Evolutionary conservation across 805 yeast species (phyloP), one percentile per base, ranked within the genome.

Genomic region (Myxozyma lipomycoides): DNA sequence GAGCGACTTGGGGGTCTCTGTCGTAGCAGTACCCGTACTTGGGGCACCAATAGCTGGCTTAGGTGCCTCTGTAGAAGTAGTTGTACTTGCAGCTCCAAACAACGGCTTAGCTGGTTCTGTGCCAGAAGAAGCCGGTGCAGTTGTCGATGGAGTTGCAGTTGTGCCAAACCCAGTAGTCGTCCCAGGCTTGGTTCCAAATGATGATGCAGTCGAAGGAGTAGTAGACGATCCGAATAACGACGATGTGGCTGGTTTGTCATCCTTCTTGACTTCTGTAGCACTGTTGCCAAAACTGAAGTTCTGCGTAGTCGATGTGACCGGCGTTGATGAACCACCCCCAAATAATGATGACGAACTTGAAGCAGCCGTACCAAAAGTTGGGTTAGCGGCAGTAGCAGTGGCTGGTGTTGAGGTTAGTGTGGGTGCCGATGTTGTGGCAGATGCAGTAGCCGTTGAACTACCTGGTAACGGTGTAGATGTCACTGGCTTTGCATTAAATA

Each of bases 151-250:
- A 28, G 32, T 12, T 28, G 32, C 32, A 7, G 32, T 9, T 28
- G 12, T 28, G 32, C 12, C 12, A 28, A n/a, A n/a, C n/a, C n/a
- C n/a, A n/a, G n/a, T n/a, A n/a, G n/a, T n/a, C n/a, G n/a, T n/a
- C n/a, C 12, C 32, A 12, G 32, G 7, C 32, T 47, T 52, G 9
- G 57, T 36, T 36, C 61, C 61, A 39, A 56, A 55, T 35, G 50
- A 35, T 28, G 51, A 40, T 23, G 28, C 49, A 46, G 45, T 36
- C 24, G 40, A 39, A 18, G 48, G 34, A 17, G 50, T 4, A 24
- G 40, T 30, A 2, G 42, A 26, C n/a, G n/a, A n/a, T n/a, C n/a
- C n/a, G 12, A 28, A 28, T 7, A 28, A 28, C 32, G 32, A 28
- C 12, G 32, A 12, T 28, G 32, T 12, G 12, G 32, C 32, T 28